These are phyloP conservation scores for Lichenothelia convexa DNA, from an alignment of 495 filamentous ascomycete genomes.

Conservation along the genomic window DNA sequence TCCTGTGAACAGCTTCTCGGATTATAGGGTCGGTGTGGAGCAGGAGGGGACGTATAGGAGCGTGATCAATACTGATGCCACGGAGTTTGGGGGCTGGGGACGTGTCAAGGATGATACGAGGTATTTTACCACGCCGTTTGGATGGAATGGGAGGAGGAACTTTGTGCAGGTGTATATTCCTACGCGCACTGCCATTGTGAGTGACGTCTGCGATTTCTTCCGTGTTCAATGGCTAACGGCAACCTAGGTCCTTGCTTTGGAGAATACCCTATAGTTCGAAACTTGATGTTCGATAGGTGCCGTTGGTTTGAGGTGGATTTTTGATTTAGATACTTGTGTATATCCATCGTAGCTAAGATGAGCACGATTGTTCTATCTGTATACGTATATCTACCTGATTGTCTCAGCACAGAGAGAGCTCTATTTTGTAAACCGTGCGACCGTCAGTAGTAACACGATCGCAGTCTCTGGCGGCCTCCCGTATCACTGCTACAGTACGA, in stretches of 20 bases:
- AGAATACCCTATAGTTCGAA: neutral
- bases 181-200: conserved; percentile 67
- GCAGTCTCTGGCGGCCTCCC: no score
- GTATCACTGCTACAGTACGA: no score
- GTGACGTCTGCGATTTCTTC: conserved; percentile 18
- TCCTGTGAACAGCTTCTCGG: conserved; percentile 67
- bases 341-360: no score
- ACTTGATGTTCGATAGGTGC: no score
- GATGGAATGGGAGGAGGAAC: conserved; percentile 78
- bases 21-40: conserved; percentile 84
- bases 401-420: no score
- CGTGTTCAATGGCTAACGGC: neutral
- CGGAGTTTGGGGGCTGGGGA: conserved; percentile 61
- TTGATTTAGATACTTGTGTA: no score
- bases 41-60: conserved; percentile 69
- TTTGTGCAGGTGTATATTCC: conserved; percentile 88
- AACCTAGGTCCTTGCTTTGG: conserved; percentile 1
- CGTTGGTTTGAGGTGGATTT: no score
- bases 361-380: no score
- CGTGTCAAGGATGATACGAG: conserved; percentile 57
- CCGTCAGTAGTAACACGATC: no score
- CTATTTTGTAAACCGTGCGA: no score
- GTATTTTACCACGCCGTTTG: conserved; percentile 78
- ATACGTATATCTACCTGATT: no score
- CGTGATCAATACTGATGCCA: conserved; percentile 64